phyloP scores from a whole-genome alignment of 2,329 filamentous ascomycete genomes.

The Ceratocystis huliohia region DNA sequence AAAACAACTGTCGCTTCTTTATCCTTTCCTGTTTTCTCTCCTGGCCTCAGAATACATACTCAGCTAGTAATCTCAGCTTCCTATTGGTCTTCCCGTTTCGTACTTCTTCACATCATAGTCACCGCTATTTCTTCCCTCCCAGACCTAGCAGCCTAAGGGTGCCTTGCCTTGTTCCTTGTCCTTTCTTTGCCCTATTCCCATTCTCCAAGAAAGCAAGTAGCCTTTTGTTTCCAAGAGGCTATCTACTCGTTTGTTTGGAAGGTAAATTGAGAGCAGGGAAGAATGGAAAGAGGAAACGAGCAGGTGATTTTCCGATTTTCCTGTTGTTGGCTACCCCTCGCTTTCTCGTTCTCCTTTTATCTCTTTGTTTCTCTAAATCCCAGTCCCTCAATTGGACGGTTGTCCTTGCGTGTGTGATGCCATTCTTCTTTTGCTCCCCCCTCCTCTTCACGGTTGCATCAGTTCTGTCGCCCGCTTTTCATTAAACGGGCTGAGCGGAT shows the following conservation, averaged over 20 bases:
- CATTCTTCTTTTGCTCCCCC: neutral
- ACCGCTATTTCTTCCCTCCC: neutral
- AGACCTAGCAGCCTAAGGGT: too few species aligned
- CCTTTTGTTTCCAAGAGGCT: neutral
- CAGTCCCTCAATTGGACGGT: too few species aligned
- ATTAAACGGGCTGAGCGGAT: neutral
- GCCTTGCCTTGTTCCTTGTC: neutral
- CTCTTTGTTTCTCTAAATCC: neutral
- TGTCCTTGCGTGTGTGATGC: too few species aligned
- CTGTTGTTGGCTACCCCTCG: neutral
- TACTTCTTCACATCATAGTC: neutral
- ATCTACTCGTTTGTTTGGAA: neutral
- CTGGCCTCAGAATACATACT: neutral
- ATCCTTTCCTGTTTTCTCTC: neutral
- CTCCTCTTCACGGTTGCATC: slow-evolving; percentile 1
- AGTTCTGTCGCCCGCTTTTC: neutral
- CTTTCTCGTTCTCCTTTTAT: neutral
- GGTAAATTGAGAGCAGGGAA: neutral
- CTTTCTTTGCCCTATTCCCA: neutral
- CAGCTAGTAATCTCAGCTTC: neutral
- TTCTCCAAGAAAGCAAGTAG: neutral
- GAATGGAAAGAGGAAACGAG: neutral
- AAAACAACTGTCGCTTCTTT: neutral
- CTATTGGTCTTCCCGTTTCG: neutral
- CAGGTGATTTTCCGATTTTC: neutral